Percentiles rank a stretch among this genome's conserved stretches.
Evolutionary conservation across 768 basidiomycete genomes (phyloP).

Genomic region (Suillus spraguei): DNA sequence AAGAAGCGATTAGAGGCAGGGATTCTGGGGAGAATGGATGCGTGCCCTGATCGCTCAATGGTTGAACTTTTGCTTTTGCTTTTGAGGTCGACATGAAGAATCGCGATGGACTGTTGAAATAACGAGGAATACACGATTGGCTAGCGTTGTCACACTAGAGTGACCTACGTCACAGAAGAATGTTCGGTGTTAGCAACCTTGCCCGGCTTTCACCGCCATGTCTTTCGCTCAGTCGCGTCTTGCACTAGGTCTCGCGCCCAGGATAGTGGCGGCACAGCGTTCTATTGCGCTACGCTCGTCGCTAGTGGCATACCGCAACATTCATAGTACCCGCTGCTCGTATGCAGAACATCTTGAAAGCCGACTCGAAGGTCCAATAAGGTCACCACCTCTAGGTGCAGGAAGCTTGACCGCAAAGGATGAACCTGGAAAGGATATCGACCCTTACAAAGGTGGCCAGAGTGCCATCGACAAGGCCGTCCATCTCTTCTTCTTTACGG

Average conservation of each 20-base stretch:
- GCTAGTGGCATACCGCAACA: conserved; percentile 47
- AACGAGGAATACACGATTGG: conserved; percentile 31
- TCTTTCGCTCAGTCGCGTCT: conserved; percentile 57
- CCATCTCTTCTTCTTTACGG: conserved; percentile 97
- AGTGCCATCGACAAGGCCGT: conserved; percentile 96
- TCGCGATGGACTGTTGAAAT: conserved; percentile 1
- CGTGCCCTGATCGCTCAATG: conserved; percentile 75
- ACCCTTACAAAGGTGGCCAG: conserved; percentile 78
- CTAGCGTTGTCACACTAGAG: conserved; percentile 26
- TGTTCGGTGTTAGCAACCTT: conserved; percentile 28
- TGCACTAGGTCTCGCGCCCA: conserved; percentile 53
- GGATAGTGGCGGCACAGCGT: conserved; percentile 34
- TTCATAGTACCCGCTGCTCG: conserved; percentile 26
- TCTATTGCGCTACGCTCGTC: conserved; percentile 35
- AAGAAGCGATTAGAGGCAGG: conserved; percentile 39
- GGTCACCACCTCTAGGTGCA: conserved; percentile 36
- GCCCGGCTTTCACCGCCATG: conserved; percentile 51
- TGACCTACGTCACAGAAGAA: conserved; percentile 31
- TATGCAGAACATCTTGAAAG: conserved; percentile 23
- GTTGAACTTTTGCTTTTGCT: conserved; percentile 57
- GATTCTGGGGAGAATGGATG: conserved; percentile 12
- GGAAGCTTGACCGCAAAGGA: conserved; percentile 37
- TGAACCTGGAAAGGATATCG: conserved; percentile 53
- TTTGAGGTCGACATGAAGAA: conserved; percentile 53
- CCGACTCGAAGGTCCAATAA: conserved; percentile 29